phyloP scores from a whole-genome alignment of 768 basidiomycete genomes.

The Rhodosporidiobolus sp. region DNA sequence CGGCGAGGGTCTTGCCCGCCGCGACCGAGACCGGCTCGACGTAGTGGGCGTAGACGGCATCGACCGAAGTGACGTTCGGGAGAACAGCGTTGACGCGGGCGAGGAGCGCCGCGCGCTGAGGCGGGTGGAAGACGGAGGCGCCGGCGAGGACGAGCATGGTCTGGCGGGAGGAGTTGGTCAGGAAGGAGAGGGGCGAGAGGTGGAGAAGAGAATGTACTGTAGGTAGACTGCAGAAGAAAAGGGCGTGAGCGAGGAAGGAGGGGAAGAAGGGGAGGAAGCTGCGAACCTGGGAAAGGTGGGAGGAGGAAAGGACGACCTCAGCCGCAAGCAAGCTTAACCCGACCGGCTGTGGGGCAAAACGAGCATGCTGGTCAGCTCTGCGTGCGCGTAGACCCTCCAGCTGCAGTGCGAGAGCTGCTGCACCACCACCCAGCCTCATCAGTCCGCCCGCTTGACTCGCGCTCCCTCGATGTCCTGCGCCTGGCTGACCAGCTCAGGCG shows the following conservation, averaged over 20 bases:
- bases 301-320: neutral
- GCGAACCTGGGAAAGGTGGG: neutral
- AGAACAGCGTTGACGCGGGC: constrained; percentile 58
- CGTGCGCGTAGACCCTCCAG: too few relatives aligned
- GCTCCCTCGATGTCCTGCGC: too few relatives aligned
- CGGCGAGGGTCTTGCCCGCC: constrained; percentile 51
- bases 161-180: neutral
- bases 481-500: too few relatives aligned
- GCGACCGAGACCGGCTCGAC: constrained; percentile 60
- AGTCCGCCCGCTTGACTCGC: neutral
- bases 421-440: neutral
- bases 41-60: constrained; percentile 82
- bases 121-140: constrained; percentile 38
- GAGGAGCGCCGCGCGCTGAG: constrained; percentile 63
- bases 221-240: neutral
- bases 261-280: neutral
- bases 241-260: neutral
- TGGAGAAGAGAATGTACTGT: neutral
- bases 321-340: neutral
- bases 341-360: neutral
- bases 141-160: constrained; percentile 39
- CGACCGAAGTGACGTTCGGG: constrained; percentile 63
- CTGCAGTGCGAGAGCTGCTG: too few relatives aligned
- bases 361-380: neutral
- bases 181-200: neutral